Conservation (phyloP, 768 basidiomycete species). For the Rhizopogon vesiculosus region DNA sequence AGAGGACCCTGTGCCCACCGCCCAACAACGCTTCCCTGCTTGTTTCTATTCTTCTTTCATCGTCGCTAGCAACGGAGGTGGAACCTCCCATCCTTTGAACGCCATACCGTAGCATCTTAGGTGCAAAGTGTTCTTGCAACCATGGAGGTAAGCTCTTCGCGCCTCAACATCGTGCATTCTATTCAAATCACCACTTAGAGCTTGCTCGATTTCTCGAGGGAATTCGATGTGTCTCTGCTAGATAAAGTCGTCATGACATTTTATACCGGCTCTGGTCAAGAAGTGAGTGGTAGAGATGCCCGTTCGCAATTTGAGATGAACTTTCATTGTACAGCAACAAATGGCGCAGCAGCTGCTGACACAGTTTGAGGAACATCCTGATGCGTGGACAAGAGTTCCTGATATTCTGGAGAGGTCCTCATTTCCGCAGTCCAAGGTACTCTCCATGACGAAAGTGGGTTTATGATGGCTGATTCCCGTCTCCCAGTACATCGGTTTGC, state of each 20-base stretch:
- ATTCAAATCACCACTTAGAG: conserved; percentile 40
- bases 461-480: conserved; percentile 8
- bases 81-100: conserved; percentile 1
- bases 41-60: conserved; percentile 9
- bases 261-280: conserved; percentile 78
- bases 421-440: conserved; percentile 83
- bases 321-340: conserved; percentile 66
- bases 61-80: conserved; percentile 8
- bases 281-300: conserved; percentile 44
- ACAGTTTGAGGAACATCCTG: conserved; percentile 93
- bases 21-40: conserved; percentile 11
- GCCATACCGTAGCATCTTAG: conserved; percentile 5
- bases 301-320: conserved; percentile 3
- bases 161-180: conserved; percentile 1
- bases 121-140: conserved; percentile 7
- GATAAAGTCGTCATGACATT: conserved; percentile 93
- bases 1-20: conserved; percentile 29
- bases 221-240: conserved; percentile 89
- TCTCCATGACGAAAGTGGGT: background rate
- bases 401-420: conserved; percentile 82
- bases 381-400: conserved; percentile 96
- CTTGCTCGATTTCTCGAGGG: conserved; percentile 89
- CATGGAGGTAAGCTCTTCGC: conserved; percentile 33
- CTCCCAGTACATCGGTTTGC: conserved; percentile 87
- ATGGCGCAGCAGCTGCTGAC: conserved; percentile 91